Evolutionary conservation across 352 stramenopile genomes (phyloP), one percentile per base, ranked within the genome.

Genomic region (Phytophthora tentaculata): DNA sequence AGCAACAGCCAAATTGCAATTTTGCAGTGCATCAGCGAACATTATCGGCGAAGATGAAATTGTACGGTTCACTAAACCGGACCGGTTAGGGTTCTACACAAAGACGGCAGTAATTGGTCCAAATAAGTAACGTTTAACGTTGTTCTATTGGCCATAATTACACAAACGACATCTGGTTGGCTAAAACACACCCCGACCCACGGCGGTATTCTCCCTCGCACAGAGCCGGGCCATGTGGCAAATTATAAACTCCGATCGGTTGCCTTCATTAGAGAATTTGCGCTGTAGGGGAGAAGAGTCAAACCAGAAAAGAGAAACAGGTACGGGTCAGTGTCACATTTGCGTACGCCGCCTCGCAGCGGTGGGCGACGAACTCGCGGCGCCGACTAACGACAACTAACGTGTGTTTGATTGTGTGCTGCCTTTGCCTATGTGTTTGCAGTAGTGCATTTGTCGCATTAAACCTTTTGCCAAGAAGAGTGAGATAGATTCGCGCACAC

Each of bases 251-350:
- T 69, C 39, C 44, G 50, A 47, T 74, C 55, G 24, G 24, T 64
- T 69, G 53, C 47, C 41, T 47, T 70, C 73, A 80, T 37, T 77
- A 69, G 56, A 80, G 69, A 80, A 80, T 80, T 77, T 80, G 73
- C 73, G 51, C 51, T 54, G 49, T 61, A 59, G 56, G 23, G 49
- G 48, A 64, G 52, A 64, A 69, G 50, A 13, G 10, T 32, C 67
- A 64, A 43, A 23, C 26, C 16, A 56, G 67, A 64, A 47, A 49
- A 50, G 39, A 26, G 39, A 35, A 41, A n/a, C 48, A 64, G 50
- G 61, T 71, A 61, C 57, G 39, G 44, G 74, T 72, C 39, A 14
- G 29, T 48, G 20, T 61, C 61, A 28, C 52, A 29, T 29, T 19
- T 2, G 20, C 12, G 28, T 7, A 35, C 5, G 35, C 49, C 48